phyloP scores from a whole-genome alignment of 306 rosid species.

The Amphicarpaea edgeworthii region DNA sequence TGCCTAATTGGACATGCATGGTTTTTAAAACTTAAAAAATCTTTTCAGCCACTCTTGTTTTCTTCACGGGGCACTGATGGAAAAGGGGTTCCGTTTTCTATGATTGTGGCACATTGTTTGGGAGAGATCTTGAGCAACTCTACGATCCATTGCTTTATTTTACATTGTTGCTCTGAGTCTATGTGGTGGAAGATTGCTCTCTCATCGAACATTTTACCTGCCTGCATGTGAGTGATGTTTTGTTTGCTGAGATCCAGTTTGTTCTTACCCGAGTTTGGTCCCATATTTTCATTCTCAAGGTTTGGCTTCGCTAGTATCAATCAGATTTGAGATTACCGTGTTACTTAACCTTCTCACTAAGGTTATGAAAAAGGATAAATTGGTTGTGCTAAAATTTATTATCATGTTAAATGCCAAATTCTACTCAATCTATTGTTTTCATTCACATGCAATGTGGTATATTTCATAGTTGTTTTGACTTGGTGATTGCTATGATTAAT shows the following conservation, averaged over 20 bases:
- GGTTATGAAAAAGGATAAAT: constrained; percentile 37
- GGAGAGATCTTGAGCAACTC: constrained; percentile 60
- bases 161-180: constrained; percentile 33
- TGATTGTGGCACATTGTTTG: constrained; percentile 52
- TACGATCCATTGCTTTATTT: constrained; percentile 37
- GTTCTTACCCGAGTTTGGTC: constrained; percentile 42
- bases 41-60: constrained; percentile 59
- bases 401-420: background rate
- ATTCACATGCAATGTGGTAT: constrained; percentile 10
- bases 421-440: constrained; percentile 15
- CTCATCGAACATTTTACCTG: constrained; percentile 40
- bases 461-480: constrained; percentile 2
- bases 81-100: constrained; percentile 51
- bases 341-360: constrained; percentile 8
- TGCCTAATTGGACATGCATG: constrained; percentile 82
- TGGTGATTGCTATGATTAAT: background rate
- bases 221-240: constrained; percentile 51
- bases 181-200: constrained; percentile 54
- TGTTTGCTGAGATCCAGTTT: constrained; percentile 61
- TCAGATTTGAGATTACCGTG: constrained; percentile 43
- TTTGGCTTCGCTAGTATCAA: constrained; percentile 43
- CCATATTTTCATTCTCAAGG: constrained; percentile 42
- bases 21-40: constrained; percentile 62
- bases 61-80: constrained; percentile 49
- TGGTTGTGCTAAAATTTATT: background rate